Conservation (phyloP, 169 alveolate species). For the Cryptosporidium ubiquitum region DNA sequence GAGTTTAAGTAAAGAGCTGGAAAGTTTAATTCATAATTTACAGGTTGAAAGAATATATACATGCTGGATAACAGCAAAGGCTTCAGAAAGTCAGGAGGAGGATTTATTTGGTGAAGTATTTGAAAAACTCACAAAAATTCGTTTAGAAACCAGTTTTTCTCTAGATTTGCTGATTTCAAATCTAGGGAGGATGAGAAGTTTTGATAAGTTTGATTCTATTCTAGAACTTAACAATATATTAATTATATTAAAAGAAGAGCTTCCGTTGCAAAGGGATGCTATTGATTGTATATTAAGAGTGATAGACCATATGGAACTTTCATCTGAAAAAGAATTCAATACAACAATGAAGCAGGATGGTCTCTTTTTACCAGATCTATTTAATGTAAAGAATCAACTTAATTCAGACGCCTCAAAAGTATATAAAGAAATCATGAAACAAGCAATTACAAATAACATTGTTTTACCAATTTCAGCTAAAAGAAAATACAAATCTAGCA, state of each 20-base stretch:
- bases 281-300: slow-evolving; percentile 50
- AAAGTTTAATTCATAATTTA: slow-evolving; percentile 19
- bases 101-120: not conserved
- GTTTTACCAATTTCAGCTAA: slow-evolving; percentile 45
- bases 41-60: slow-evolving; percentile 61
- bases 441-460: slow-evolving; percentile 26
- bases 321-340: not conserved
- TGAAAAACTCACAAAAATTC: not conserved
- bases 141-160: not conserved
- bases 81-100: slow-evolving; percentile 4
- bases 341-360: not conserved
- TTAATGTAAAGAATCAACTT: not conserved
- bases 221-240: not conserved
- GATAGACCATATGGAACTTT: slow-evolving; percentile 10
- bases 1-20: slow-evolving; percentile 17
- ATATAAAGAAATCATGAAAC: slow-evolving; percentile 36
- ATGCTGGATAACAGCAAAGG: slow-evolving; percentile 61
- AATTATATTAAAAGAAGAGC: not conserved
- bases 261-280: slow-evolving; percentile 68
- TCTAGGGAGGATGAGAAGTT: not conserved
- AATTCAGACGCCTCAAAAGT: not conserved
- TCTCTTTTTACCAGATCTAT: not conserved
- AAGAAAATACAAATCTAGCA: not conserved
- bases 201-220: not conserved
- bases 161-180: slow-evolving; percentile 7